Percentiles rank a stretch among this genome's conserved stretches.
These are phyloP conservation scores for Penicillium coprophilum DNA, from an alignment of 495 filamentous ascomycete genomes.

Conservation along the genomic window DNA sequence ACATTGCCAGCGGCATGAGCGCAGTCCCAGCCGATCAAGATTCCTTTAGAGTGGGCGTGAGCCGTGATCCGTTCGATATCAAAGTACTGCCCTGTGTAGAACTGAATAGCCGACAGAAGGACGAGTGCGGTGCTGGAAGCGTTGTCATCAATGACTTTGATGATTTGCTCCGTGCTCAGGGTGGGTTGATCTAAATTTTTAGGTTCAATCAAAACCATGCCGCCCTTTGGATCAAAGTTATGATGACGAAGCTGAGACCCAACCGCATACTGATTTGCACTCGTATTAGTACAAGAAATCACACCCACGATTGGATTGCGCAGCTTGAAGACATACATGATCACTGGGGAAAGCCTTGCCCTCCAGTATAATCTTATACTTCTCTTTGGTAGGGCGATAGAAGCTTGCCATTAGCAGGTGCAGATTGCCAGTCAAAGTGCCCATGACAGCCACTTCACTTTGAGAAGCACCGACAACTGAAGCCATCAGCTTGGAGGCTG, in stretches of 20 bases:
- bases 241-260: slow-evolving; percentile 86
- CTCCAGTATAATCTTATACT: slow-evolving; percentile 90
- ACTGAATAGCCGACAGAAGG: slow-evolving; percentile 88
- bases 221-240: slow-evolving; percentile 60
- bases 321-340: slow-evolving; percentile 54
- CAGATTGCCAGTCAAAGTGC: slow-evolving; percentile 87
- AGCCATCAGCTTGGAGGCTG: slow-evolving; percentile 69
- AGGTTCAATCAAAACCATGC: slow-evolving; percentile 77
- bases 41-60: slow-evolving; percentile 70
- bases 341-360: slow-evolving; percentile 94
- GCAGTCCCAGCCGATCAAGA: slow-evolving; percentile 90
- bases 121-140: slow-evolving; percentile 74
- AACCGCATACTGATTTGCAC: slow-evolving; percentile 70
- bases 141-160: slow-evolving; percentile 72
- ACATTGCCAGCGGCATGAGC: slow-evolving; percentile 95
- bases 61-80: slow-evolving; percentile 84
- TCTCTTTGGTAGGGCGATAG: slow-evolving; percentile 72
- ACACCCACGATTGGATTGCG: background rate
- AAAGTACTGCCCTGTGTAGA: slow-evolving; percentile 89
- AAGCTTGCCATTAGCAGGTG: slow-evolving; percentile 91
- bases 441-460: slow-evolving; percentile 89
- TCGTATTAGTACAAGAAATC: slow-evolving; percentile 3
- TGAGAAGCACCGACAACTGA: slow-evolving; percentile 79
- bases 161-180: slow-evolving; percentile 70
- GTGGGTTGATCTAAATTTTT: slow-evolving; percentile 47